Percentiles rank a stretch among this genome's conserved stretches.
Conservation (phyloP, 208 protist species). For the Histomonas meleagridis region DNA sequence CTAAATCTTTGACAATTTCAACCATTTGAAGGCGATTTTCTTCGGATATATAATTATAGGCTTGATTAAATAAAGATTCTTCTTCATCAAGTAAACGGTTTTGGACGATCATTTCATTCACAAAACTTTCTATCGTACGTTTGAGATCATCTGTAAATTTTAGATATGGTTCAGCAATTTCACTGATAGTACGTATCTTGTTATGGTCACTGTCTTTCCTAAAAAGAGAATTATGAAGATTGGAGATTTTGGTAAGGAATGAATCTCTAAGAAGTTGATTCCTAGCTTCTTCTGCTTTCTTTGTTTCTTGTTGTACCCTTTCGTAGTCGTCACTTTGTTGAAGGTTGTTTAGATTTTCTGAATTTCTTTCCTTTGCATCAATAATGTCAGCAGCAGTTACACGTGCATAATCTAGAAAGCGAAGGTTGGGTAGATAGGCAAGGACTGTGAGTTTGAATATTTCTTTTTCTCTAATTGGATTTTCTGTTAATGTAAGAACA, state of each 20-base stretch:
- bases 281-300: neutral
- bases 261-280: neutral
- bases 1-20: neutral
- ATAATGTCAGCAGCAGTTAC: neutral
- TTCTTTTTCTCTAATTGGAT: neutral
- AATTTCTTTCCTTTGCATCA: neutral
- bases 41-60: neutral
- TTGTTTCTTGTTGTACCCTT: neutral
- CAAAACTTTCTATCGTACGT: neutral
- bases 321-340: neutral
- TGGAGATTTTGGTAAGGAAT: neutral
- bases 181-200: neutral
- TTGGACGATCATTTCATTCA: neutral
- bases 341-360: neutral
- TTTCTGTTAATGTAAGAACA: neutral
- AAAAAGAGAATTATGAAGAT: neutral
- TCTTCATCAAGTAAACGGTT: neutral
- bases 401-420: neutral
- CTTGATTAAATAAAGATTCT: neutral
- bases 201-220: neutral
- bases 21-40: conserved; percentile 11
- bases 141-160: neutral
- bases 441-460: conserved; percentile 18
- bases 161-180: neutral
- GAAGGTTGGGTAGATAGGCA: neutral